Conservation (phyloP, 345 rosid genomes). For the Kernera saxatilis region DNA sequence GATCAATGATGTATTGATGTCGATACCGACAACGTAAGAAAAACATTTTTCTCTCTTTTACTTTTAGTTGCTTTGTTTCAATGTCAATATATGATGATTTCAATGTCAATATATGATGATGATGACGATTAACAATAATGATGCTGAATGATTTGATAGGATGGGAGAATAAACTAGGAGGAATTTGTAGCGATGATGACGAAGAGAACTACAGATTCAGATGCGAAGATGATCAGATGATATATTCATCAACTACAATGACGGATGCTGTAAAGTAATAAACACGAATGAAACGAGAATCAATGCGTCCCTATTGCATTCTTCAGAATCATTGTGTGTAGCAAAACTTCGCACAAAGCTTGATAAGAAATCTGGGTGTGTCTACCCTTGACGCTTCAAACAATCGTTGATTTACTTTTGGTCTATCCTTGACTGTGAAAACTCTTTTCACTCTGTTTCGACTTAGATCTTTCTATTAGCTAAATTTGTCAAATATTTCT, state of each 20-base stretch:
- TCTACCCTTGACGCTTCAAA: too few relatives aligned
- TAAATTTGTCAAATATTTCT: too few relatives aligned
- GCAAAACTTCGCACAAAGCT: too few relatives aligned
- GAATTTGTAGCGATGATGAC: constrained; percentile 77
- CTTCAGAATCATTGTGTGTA: too few relatives aligned
- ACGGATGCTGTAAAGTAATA: neutral
- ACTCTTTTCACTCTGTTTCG: too few relatives aligned
- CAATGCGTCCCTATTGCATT: too few relatives aligned
- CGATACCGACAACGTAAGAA: constrained; percentile 63
- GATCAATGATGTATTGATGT: constrained; percentile 79
- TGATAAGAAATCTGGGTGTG: too few relatives aligned
- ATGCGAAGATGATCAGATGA: constrained; percentile 22
- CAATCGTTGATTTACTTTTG: too few relatives aligned
- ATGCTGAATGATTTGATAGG: constrained; percentile 39
- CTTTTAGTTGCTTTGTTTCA: neutral
- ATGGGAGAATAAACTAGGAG: constrained; percentile 67
- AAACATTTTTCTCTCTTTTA: too few relatives aligned
- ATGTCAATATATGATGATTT: neutral
- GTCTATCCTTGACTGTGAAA: too few relatives aligned
- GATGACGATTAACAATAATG: neutral
- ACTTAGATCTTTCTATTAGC: too few relatives aligned
- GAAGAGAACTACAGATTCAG: constrained; percentile 45
- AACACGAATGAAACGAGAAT: neutral
- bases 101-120: too few relatives aligned
- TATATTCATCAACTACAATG: neutral